Evolutionary conservation across 225 moss, liverwort and hornwort species (phyloP).

Genomic region (Marchantia paleacea): DNA sequence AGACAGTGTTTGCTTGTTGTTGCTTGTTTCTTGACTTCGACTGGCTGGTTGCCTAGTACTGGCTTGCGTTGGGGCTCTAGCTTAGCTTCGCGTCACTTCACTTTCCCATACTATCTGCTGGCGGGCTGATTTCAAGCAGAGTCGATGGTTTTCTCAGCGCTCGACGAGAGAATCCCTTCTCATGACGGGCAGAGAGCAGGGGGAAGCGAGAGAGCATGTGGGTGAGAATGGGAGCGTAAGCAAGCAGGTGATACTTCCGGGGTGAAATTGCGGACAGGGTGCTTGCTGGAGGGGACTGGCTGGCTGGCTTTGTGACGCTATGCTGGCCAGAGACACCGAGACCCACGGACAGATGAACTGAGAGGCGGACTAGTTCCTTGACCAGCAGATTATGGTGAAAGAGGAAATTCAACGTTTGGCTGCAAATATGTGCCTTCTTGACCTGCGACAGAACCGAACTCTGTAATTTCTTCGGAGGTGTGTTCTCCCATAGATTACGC

Average conservation of each 20-base stretch:
- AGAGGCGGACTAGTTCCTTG: not conserved
- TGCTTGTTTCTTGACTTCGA: not conserved
- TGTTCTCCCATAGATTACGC: not conserved
- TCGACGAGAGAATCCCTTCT: not conserved
- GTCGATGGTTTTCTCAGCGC: not conserved
- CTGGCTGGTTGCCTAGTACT: too few relatives aligned
- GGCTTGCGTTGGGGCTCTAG: too few relatives aligned
- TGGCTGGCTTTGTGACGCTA: not conserved
- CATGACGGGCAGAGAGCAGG: not conserved
- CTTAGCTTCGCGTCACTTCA: too few relatives aligned
- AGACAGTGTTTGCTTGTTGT: not conserved
- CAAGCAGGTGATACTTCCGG: not conserved
- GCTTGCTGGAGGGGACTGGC: not conserved
- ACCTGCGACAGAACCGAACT: not conserved
- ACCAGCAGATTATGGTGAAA: constrained; percentile 8
- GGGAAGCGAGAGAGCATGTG: not conserved
- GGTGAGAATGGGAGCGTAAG: not conserved
- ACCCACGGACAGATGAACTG: too few relatives aligned
- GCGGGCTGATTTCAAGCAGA: not conserved
- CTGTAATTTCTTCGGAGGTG: constrained; percentile 1
- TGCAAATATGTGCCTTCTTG: constrained; percentile 18
- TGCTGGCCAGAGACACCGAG: too few relatives aligned
- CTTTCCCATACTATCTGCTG: too few relatives aligned
- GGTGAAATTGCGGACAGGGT: not conserved
- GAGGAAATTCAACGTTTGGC: not conserved